Conservation (phyloP, 352 stramenopile species). For the Phytophthora idaei region DNA sequence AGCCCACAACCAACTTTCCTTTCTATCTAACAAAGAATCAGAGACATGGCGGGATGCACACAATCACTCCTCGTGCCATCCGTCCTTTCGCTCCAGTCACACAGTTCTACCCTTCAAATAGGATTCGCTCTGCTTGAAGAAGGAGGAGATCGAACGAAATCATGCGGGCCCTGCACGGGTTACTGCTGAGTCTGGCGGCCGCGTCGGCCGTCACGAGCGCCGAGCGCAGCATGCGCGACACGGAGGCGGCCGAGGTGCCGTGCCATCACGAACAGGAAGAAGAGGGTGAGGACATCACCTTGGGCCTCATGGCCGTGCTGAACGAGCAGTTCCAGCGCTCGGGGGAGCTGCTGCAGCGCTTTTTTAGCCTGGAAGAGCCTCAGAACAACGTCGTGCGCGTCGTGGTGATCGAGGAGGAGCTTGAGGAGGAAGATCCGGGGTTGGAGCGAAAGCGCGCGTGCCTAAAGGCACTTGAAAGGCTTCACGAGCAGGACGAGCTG, state of each 20-base stretch:
- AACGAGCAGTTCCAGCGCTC: conserved; percentile 49
- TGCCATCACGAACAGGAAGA: conserved; percentile 14
- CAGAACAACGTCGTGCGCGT: conserved; percentile 29
- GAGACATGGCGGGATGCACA: conserved; percentile 6
- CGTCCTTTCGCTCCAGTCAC: conserved; percentile 23
- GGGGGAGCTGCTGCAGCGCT: conserved; percentile 43
- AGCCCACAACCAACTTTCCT: neutral
- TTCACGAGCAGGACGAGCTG: conserved; percentile 55
- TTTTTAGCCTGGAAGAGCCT: conserved; percentile 34
- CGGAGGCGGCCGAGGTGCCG: conserved; percentile 12
- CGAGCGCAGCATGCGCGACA: conserved; percentile 9
- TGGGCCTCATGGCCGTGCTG: conserved; percentile 38
- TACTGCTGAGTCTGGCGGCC: conserved; percentile 35
- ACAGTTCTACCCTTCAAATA: conserved; percentile 31
- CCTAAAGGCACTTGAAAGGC: conserved; percentile 38
- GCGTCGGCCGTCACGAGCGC: conserved; percentile 26
- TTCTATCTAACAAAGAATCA: neutral
- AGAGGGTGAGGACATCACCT: conserved; percentile 5
- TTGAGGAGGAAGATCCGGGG: conserved; percentile 24
- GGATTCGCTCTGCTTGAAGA: conserved; percentile 43
- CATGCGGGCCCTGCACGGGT: conserved; percentile 24
- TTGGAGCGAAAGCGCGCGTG: conserved; percentile 46
- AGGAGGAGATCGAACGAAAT: conserved; percentile 14
- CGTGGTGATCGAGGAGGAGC: conserved; percentile 37
- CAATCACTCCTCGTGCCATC: conserved; percentile 7